These are phyloP conservation scores for Hymenoscyphus scutula DNA, from an alignment of 2,329 filamentous ascomycete genomes.

Conservation along the genomic window DNA sequence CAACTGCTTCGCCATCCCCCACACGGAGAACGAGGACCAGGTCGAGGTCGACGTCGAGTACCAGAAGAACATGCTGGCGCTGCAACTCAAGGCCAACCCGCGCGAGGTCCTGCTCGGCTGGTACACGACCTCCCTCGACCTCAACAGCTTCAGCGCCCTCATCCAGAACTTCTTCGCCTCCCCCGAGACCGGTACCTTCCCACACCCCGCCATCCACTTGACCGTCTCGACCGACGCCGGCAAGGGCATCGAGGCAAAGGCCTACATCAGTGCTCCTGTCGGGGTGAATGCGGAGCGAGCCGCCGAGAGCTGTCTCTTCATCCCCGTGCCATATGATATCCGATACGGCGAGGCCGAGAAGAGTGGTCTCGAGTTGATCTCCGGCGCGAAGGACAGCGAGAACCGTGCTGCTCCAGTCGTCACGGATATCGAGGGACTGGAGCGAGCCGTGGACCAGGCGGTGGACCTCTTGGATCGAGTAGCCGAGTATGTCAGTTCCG, in stretches of 20 bases:
- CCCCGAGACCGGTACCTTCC: conserved; percentile 94
- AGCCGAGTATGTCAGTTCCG: conserved; percentile 85
- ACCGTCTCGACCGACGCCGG: conserved; percentile 90
- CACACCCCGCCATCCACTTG: conserved; percentile 94
- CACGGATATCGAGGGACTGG: conserved; percentile 86
- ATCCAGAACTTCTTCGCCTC: conserved; percentile 99
- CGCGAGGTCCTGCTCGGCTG: conserved; percentile 93
- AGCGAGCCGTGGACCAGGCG: conserved; percentile 82
- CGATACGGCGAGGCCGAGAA: conserved; percentile 80
- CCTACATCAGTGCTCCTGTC: conserved; percentile 94
- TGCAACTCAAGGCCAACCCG: conserved; percentile 91
- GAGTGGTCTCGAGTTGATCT: conserved; percentile 78
- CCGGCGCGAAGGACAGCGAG: conserved; percentile 76
- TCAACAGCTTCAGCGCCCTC: conserved; percentile 97
- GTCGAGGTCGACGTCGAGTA: conserved; percentile 99
- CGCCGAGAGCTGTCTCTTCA: conserved; percentile 94
- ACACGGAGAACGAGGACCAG: conserved; percentile 97
- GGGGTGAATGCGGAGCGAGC: conserved; percentile 93
- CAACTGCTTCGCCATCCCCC: conserved; percentile 95
- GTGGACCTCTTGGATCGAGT: conserved; percentile 88
- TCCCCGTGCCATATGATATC: conserved; percentile 93
- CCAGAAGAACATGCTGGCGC: conserved; percentile 97
- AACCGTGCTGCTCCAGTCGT: conserved; percentile 69
- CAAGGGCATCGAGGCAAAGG: conserved; percentile 82
- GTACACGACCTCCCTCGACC: conserved; percentile 95